Evolutionary conservation across 495 filamentous ascomycete species (phyloP).

Genomic region (Aspergillus leporis): DNA sequence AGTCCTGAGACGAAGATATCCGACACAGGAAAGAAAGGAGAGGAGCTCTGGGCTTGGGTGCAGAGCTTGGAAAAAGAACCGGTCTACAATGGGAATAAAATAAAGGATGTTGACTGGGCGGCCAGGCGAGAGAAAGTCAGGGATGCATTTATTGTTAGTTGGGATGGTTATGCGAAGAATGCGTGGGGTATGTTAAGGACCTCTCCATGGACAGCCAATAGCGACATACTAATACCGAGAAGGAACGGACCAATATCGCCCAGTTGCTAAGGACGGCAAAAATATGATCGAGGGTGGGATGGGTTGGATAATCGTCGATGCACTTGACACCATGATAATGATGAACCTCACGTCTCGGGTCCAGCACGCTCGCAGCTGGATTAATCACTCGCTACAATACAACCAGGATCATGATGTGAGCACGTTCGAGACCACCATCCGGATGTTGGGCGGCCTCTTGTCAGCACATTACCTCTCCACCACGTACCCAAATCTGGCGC

Average conservation of each 20-base stretch:
- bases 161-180: conserved; percentile 88
- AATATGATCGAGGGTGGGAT: conserved; percentile 76
- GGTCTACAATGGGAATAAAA: conserved; percentile 15
- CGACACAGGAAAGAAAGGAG: conserved; percentile 25
- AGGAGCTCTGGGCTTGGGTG: conserved; percentile 44
- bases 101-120: conserved; percentile 59
- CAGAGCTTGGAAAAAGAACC: conserved; percentile 33
- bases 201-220: neutral
- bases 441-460: conserved; percentile 92
- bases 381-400: conserved; percentile 77
- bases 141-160: conserved; percentile 85
- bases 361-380: conserved; percentile 84
- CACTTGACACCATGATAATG: conserved; percentile 92
- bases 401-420: conserved; percentile 93
- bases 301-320: conserved; percentile 98
- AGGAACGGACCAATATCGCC: conserved; percentile 87
- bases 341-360: conserved; percentile 95
- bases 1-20: conserved; percentile 16
- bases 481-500: conserved; percentile 64
- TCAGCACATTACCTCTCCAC: conserved; percentile 93
- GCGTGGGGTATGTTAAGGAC: conserved; percentile 73
- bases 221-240: conserved; percentile 14
- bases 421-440: conserved; percentile 97
- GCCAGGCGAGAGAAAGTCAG: conserved; percentile 80
- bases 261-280: conserved; percentile 71